Evolutionary conservation across 2,329 filamentous ascomycete species (phyloP), one percentile per base, ranked within the genome.

Genomic region (Laburnicola sp.): DNA sequence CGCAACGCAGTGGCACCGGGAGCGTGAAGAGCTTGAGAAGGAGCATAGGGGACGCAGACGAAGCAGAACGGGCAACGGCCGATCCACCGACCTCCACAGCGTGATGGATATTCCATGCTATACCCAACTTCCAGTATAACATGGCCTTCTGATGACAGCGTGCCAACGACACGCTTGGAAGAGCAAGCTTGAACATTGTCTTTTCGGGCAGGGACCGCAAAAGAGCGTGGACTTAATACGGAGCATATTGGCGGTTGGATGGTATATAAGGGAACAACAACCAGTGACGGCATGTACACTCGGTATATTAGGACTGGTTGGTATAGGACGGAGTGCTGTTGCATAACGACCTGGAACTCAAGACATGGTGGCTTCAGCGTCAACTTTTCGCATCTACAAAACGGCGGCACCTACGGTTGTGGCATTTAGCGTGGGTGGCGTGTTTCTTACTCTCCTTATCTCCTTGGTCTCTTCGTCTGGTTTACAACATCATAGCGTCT

Each of bases 371-470:
- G 53, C 59, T 58, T 56, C 54, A 50, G 51, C 51, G 51, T 59
- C 47, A 52, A 37, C 51, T 47, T 53, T 37, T 41, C 32, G 41
- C 48, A 48, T 57, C 56, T 16, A 16, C 56, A 53, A 48, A 57
- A 55, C 48, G 57, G 63, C 58, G 62, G 60, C 58, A 32, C 43
- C 38, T 60, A 72, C 57, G 66, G 63, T 66, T 64, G 62, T 69
- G 66, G 65, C 68, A 72, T 72, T 72, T 70, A 71, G 68, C 69
- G 65, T 64, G 60, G 66, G 69, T 67, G 48, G 59, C 60, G 51
- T 56, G 55, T 52, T 60, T 61, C 38, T 54, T 60, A 49, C 53
- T 55, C 59, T 54, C 46, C 38, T 52, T 47, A 22, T 56, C 36
- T 50, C 45, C 56, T 54, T 56, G 32, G 22, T 57, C 16, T 54